Evolutionary conservation across 2,329 filamentous ascomycete genomes (phyloP), one percentile per base, ranked within the genome.

Genomic region (Coniella lustricola): DNA sequence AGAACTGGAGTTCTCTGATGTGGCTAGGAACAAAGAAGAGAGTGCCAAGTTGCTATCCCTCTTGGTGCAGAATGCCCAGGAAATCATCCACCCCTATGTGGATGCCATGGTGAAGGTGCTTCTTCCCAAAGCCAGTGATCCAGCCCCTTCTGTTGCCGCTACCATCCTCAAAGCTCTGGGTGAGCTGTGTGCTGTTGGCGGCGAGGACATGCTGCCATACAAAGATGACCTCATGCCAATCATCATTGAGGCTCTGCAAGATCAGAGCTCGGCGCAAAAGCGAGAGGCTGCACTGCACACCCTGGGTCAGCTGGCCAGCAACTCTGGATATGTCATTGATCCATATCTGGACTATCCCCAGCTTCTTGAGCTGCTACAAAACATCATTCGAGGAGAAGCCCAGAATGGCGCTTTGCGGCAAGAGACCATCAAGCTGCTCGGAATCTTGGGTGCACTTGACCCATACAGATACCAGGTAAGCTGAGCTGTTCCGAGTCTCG

Each of bases 341-440:
- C 94, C 94, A 0, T 98, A 98, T 60, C 76, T 91, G 41, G 90
- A 98, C 52, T 95, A 97, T 59, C 93, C 94, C 0, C 85, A 96
- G 62, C 78, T 98, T 8, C 81, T 98, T 42, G 90, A 93, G 52
- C 87, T 97, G 22, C 71, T 98, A 10, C 91, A 96, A 62, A 88
- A 86, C 56, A 95, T 98, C 57, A 93, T 97, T 57, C 88, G 94
- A 59, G 88, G 87, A 5, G 94, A 98, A 66, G 76, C 79, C 2
- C 88, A 90, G 54, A 84, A 90, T 47, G 89, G 89, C 0, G 81
- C 86, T 14, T 72, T 98, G 31, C 80, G 93, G 37, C 89, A 93
- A 55, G 91, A 97, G 65, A 96, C 93, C 0, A 96, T 98, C 60
- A 95, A 96, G 59, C 70, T 98, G 17, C 89, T 98, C 76, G 93